phyloP scores from a whole-genome alignment of 371 early-diverging fungal genomes.

The Mucor saturninus region DNA sequence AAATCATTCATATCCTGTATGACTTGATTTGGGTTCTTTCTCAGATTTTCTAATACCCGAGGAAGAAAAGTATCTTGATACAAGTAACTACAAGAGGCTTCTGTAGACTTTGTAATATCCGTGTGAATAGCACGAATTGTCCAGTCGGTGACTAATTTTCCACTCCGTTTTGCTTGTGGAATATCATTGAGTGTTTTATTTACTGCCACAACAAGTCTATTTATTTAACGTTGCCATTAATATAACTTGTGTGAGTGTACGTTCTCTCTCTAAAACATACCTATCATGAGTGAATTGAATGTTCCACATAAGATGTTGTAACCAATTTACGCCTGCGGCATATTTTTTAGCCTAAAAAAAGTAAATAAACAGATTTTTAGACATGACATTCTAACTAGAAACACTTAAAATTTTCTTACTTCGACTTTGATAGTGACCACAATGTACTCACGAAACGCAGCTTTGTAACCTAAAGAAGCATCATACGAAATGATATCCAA shows the following conservation, averaged over 20 bases:
- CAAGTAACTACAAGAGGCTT: conserved; percentile 39
- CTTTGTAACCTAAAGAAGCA: conserved; percentile 40
- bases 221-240: not conserved
- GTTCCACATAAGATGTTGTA: conserved; percentile 50
- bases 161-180: conserved; percentile 57
- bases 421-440: conserved; percentile 51
- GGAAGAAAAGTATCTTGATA: conserved; percentile 55
- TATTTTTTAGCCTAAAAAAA: conserved; percentile 42
- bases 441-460: conserved; percentile 49
- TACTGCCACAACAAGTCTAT: conserved; percentile 48
- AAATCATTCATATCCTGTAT: conserved; percentile 47
- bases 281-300: conserved; percentile 54
- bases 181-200: conserved; percentile 59
- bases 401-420: not conserved
- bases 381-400: not conserved
- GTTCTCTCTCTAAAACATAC: conserved; percentile 9
- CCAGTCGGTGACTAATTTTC: conserved; percentile 45
- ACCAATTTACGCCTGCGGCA: conserved; percentile 51
- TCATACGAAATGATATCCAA: conserved; percentile 52
- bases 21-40: conserved; percentile 40
- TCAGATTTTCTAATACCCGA: conserved; percentile 41
- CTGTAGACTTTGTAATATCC: conserved; percentile 49
- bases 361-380: not conserved
- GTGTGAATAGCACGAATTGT: conserved; percentile 46
- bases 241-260: not conserved